Conservation (phyloP, 1,284 basidiomycete species). For the Mycosarcoma maydis region DNA sequence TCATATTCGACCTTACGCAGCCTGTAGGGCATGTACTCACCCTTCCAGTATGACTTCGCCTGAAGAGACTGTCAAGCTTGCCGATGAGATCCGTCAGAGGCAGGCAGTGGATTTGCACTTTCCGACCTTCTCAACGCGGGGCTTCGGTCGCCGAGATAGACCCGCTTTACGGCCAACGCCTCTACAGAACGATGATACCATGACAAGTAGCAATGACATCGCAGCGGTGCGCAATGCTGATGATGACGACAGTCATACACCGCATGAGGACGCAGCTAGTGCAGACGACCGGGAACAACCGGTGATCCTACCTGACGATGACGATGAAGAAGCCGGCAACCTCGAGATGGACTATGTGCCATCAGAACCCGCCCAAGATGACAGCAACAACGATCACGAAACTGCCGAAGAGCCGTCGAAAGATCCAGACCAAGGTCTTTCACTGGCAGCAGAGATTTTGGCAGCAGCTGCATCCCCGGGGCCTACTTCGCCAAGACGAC, state of each 20-base stretch:
- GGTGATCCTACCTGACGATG: conserved; percentile 26
- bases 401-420: background rate
- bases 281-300: background rate
- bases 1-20: too few species aligned
- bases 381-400: background rate
- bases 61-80: conserved; percentile 41
- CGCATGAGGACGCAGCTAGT: background rate
- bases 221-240: too few species aligned
- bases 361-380: background rate
- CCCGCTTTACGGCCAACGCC: conserved; percentile 17
- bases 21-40: too few species aligned
- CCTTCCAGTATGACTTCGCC: conserved; percentile 35
- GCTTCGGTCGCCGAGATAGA: conserved; percentile 27
- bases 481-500: conserved; percentile 16
- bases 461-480: conserved; percentile 20
- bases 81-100: conserved; percentile 32
- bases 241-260: background rate
- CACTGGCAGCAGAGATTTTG: conserved; percentile 30
- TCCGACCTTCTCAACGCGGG: conserved; percentile 38
- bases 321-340: conserved; percentile 41
- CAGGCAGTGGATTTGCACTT: conserved; percentile 39
- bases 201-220: too few species aligned
- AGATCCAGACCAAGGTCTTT: conserved; percentile 5
- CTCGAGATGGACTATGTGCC: conserved; percentile 48
- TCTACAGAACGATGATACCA: conserved; percentile 3